Evolutionary conservation across 2,329 filamentous ascomycete genomes (phyloP), one percentile per base, ranked within the genome.

Genomic region (Diaporthe helianthi): DNA sequence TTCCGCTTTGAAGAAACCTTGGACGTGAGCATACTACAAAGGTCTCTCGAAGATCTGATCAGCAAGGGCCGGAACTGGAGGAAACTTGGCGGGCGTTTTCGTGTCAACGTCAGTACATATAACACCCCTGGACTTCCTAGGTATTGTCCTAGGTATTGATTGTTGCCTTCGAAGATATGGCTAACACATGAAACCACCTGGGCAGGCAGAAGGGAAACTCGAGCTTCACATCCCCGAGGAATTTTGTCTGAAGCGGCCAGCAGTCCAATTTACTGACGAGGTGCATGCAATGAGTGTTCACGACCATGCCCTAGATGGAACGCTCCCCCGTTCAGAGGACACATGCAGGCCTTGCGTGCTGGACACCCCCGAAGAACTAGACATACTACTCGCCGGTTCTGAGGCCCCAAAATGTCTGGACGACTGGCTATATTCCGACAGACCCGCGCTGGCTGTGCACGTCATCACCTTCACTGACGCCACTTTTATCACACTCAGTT

Each of bases 391-490:
- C 22, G 74, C 73, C 10, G 70, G 72, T 17, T 53, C 71, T 19
- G 72, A 71, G 3, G 75, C 71, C 2, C 80, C 79, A 0, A 72
- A 69, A 19, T 77, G 71, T 2, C 71, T 83, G 0, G 74, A 78
- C 1, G 83, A 85, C 67, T 83, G 81, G 69, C 53, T 84, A 17
- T 74, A 75, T 46, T 71, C 74, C 3, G 84, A 86, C 73, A 75
- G 72, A 31, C 85, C 85, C 1, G 81, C 83, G 72, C 73, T 87
- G 9, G 79, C 79, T 5, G 76, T 87, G 5, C 83, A 85, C 70
- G 76, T 87, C 52, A 80, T 81, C 5, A 79, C 80, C 0, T 87
- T 88, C 73, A 74, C 73, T 4, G 82, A 88, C 67, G 82, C 83
- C 0, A 87, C 86, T 0, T 73, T 87, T 0, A 76, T 88, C 2